Conservation (phyloP, 2,329 filamentous ascomycete genomes). For the Neurospora sp. region DNA sequence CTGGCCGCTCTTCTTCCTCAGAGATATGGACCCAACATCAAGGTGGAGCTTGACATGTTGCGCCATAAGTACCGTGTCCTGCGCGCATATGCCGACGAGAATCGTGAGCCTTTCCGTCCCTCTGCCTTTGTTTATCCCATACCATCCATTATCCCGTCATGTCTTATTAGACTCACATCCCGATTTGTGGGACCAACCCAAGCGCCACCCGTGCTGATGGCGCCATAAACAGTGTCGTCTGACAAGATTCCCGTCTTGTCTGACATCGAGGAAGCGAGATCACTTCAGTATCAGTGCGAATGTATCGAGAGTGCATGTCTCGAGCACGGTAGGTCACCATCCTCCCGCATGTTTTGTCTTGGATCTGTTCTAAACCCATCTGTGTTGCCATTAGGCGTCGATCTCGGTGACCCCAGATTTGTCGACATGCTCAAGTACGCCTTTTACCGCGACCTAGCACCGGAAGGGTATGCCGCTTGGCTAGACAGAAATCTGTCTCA, state of each 20-base stretch:
- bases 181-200: constrained; percentile 13
- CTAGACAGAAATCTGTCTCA: constrained; percentile 40
- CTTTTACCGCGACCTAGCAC: constrained; percentile 29
- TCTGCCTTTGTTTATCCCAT: not conserved
- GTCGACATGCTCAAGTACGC: constrained; percentile 27
- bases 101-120: constrained; percentile 31
- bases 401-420: constrained; percentile 31
- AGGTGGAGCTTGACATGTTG: constrained; percentile 43
- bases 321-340: constrained; percentile 31
- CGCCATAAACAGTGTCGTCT: constrained; percentile 25
- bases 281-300: constrained; percentile 48
- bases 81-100: constrained; percentile 35
- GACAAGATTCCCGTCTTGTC: constrained; percentile 36
- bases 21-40: constrained; percentile 37
- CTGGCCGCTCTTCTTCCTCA: constrained; percentile 37
- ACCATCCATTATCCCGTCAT: constrained; percentile 3
- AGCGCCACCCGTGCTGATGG: constrained; percentile 14
- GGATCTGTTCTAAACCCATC: not conserved
- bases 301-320: constrained; percentile 44
- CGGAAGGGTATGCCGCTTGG: constrained; percentile 40
- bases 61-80: constrained; percentile 43
- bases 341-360: not conserved
- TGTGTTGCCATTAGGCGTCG: constrained; percentile 23
- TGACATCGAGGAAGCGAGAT: constrained; percentile 46
- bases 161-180: constrained; percentile 14